Conservation (phyloP, 2,329 filamentous ascomycete genomes). For the Cryphonectria nitschkei region DNA sequence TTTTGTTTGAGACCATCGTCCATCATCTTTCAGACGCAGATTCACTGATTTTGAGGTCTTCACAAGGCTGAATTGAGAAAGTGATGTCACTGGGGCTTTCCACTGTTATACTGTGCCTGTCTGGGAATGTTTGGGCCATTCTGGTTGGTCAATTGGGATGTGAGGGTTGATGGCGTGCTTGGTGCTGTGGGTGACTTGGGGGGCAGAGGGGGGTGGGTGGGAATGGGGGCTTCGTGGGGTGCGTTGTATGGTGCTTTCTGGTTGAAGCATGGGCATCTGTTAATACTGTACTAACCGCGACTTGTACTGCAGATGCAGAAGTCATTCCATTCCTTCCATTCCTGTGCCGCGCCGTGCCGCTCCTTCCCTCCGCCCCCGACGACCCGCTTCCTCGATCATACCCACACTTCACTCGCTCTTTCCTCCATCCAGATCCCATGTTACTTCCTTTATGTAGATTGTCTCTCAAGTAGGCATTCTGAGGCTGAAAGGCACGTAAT, state of each 20-base stretch:
- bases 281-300: no score
- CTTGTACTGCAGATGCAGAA: no score
- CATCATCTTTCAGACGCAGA: background rate
- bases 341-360: background rate
- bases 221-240: background rate
- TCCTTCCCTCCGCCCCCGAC: background rate
- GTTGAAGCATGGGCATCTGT: no score
- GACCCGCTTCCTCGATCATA: background rate
- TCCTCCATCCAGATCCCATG: background rate
- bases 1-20: no score
- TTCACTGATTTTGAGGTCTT: background rate
- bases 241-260: no score
- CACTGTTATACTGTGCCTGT: slow-evolving; percentile 4
- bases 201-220: background rate
- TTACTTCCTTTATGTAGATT: no score
- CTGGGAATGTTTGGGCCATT: background rate
- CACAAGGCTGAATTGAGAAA: slow-evolving; percentile 11
- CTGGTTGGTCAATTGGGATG: slow-evolving; percentile 25
- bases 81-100: slow-evolving; percentile 25
- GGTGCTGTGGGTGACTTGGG: background rate
- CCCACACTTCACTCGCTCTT: background rate
- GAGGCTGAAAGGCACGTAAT: no score
- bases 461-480: no score
- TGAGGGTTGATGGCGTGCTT: slow-evolving; percentile 23
- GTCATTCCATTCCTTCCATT: background rate